These are phyloP conservation scores for Talaromyces albobiverticillius DNA, from an alignment of 2,329 filamentous ascomycete species.

Conservation along the genomic window DNA sequence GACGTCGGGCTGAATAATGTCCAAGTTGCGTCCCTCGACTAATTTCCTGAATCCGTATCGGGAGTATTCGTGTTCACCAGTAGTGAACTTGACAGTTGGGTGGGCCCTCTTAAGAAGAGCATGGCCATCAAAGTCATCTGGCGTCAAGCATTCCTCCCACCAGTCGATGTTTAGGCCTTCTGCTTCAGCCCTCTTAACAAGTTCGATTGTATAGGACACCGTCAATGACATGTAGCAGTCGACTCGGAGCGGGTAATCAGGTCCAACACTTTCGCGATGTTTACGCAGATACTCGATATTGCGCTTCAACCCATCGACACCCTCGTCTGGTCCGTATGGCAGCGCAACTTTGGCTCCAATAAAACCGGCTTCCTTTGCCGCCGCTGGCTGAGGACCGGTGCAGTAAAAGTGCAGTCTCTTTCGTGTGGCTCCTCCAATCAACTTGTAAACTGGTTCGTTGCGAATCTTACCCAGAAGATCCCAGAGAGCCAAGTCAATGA, in stretches of 20 bases:
- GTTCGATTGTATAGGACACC: conserved; percentile 86
- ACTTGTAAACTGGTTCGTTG: conserved; percentile 88
- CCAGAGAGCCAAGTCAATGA: conserved; percentile 91
- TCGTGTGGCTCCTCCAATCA: conserved; percentile 87
- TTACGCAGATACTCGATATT: conserved; percentile 86
- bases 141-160: conserved; percentile 93
- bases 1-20: conserved; percentile 92
- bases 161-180: conserved; percentile 86
- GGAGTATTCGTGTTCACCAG: conserved; percentile 93
- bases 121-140: conserved; percentile 90
- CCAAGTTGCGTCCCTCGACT: conserved; percentile 84
- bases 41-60: conserved; percentile 93
- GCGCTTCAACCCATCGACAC: conserved; percentile 75
- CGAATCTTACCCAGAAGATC: conserved; percentile 88
- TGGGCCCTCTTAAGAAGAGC: conserved; percentile 86
- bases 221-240: conserved; percentile 98
- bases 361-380: conserved; percentile 83
- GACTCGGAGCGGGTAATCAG: conserved; percentile 89
- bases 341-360: conserved; percentile 86
- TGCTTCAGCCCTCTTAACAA: conserved; percentile 77
- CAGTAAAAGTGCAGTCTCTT: conserved; percentile 88
- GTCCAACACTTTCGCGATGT: conserved; percentile 79
- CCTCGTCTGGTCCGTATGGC: conserved; percentile 86
- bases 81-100: conserved; percentile 88
- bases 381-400: conserved; percentile 79